Evolutionary conservation across 139 green algal species (phyloP), one percentile per base, ranked within the genome.

Genomic region (Astrephomene gubernaculifera): DNA sequence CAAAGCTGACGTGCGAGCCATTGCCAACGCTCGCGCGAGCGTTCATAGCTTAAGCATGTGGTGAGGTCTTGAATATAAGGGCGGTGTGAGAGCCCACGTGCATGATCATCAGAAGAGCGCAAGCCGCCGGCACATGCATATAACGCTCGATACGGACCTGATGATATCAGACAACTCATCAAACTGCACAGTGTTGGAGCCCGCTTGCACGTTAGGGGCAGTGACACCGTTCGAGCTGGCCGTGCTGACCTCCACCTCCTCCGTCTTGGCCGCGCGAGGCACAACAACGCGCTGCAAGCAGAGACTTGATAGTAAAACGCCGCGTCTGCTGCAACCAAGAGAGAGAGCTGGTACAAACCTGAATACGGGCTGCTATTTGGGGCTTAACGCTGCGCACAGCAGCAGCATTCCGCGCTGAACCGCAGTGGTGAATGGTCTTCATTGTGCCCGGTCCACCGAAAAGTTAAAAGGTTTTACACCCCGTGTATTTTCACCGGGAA

Each of bases 91-190:
- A n/a, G n/a, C n/a, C n/a, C n/a, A n/a, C n/a, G n/a, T n/a, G n/a
- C n/a, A n/a, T n/a, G n/a, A n/a, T n/a, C n/a, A n/a, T n/a, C n/a
- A n/a, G n/a, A n/a, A n/a, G n/a, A n/a, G n/a, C n/a, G n/a, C n/a
- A n/a, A n/a, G n/a, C n/a, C n/a, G n/a, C n/a, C n/a, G n/a, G n/a
- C n/a, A n/a, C n/a, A n/a, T n/a, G n/a, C 45, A 22, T 35, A 64
- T 85, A 85, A 85, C 78, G 78, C 78, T 76, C 78, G 54, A 74
- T 85, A 53, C 72, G 36, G 68, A 94, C 94, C 90, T 94, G 82
- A 97, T 92, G 41, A 97, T 92, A 67, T 97, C 94, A 9, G 92
- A 94, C 67, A 98, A 88, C 88, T 98, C 95, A 27, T 97, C 95
- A 85, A 97, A 97, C 79, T 96, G 92, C 76, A 98, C 71, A 25